A percentile compares a stretch with the other conserved stretches of the same genome.
phyloP scores from a whole-genome alignment of 371 early-diverging fungal species.

The Mucor plumbeus region DNA sequence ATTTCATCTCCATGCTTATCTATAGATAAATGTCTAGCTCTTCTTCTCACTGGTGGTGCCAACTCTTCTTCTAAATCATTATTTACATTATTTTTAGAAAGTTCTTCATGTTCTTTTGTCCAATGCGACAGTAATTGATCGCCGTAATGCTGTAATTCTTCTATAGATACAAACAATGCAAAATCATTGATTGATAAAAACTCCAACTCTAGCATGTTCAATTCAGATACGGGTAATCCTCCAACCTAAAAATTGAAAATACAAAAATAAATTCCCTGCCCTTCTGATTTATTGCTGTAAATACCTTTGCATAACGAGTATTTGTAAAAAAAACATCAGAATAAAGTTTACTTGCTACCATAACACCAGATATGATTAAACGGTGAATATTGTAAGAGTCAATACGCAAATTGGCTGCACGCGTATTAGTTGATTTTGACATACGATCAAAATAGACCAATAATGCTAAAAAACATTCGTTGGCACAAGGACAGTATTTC shows the following conservation, averaged over 20 bases:
- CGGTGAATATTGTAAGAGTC: constrained; percentile 92
- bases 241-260: constrained; percentile 70
- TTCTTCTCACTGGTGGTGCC: constrained; percentile 26
- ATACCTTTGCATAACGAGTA: constrained; percentile 83
- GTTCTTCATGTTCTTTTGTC: constrained; percentile 43
- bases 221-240: constrained; percentile 85
- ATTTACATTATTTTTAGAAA: neutral
- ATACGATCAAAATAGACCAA: constrained; percentile 86
- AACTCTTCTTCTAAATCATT: constrained; percentile 11
- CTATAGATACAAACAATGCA: constrained; percentile 72
- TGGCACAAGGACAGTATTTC: constrained; percentile 90
- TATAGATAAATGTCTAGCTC: constrained; percentile 32
- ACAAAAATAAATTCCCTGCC: neutral
- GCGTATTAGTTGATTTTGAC: constrained; percentile 52
- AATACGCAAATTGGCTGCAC: constrained; percentile 65
- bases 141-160: constrained; percentile 83
- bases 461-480: constrained; percentile 83
- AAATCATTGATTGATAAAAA: constrained; percentile 80
- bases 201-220: constrained; percentile 88
- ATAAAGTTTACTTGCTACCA: constrained; percentile 84
- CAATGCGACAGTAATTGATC: constrained; percentile 69
- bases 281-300: neutral
- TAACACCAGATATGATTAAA: constrained; percentile 81
- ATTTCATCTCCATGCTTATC: constrained; percentile 27
- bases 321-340: constrained; percentile 94